Base-by-base conservation (phyloP, 805 yeast genomes). In the Sugiyamaella lignohabitans region DNA sequence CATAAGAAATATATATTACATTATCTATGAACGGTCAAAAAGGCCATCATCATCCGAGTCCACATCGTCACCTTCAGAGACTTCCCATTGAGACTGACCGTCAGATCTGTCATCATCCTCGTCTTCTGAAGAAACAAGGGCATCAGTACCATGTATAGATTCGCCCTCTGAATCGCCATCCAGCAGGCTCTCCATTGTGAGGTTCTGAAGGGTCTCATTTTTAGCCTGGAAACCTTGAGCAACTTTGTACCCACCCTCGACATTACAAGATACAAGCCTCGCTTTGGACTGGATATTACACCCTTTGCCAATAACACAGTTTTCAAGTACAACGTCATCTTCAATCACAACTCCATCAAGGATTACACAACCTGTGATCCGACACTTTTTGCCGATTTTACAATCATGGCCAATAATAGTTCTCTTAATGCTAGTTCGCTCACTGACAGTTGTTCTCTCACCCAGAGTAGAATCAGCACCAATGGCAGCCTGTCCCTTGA, bases 401-500 rank as follows among this genome's bases (percentile, higher is more conserved):
- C 95, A 86, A 56, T 76, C 73, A 8, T 71, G 64, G 4, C 96
- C 96, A 23, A 93, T 73, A 14, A 87, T 86, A 0, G 95, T 76
- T 51, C 93, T 77, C 67, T 93, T 93, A 43, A 93, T 87, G 61
- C 82, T 85, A 18, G 95, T 83, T 55, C 79, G 79, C 58, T 87
- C 97, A 17, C 87, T 93, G 45, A 93, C 63, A 1, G 62, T 64
- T n/a, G 91, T 76, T 32, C 70, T 68, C 8, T 69, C 72, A 8
- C 91, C 97, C 10, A 91, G 80, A 34, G 82, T 64, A 0, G 95
- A 85, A 64, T 91, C 98, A 6, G 81, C 82, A 47, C 98, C 97
- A 30, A 93, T 78, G 14, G 83, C 82, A 1, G 96, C 91, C 3
- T 78, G 72, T 5, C 50, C 53, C 30, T 45, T 45, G 3, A 45